A percentile compares a stretch with the other conserved stretches of the same genome.
phyloP scores from a whole-genome alignment of 805 yeast species.

The Blastobotrys mokoenaii region DNA sequence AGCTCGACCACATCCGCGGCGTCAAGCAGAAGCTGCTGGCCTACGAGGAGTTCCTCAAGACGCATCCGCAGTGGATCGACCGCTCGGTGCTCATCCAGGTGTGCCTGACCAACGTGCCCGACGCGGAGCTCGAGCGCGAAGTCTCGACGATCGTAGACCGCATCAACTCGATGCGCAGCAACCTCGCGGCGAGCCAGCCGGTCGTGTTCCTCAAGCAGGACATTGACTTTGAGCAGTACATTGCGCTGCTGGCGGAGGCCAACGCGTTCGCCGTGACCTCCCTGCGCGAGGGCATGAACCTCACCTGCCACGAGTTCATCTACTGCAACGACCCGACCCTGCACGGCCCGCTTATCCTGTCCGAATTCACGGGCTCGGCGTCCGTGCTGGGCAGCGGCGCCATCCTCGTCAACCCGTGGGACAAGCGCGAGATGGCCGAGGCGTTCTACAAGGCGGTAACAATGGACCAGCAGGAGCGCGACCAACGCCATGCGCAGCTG shows the following conservation, averaged over 20 bases:
- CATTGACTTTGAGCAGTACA: constrained; percentile 78
- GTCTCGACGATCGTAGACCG: constrained; percentile 72
- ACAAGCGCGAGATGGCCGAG: constrained; percentile 55
- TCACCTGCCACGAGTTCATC: constrained; percentile 91
- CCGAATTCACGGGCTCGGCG: constrained; percentile 95
- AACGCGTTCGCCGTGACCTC: constrained; percentile 83
- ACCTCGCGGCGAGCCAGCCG: constrained; percentile 65
- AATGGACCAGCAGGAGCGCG: constrained; percentile 53
- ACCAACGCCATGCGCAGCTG: constrained; percentile 53
- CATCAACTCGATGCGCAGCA: constrained; percentile 71
- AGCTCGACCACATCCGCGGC: constrained; percentile 81
- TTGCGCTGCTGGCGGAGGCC: constrained; percentile 80
- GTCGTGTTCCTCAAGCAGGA: constrained; percentile 85
- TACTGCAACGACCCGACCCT: constrained; percentile 38
- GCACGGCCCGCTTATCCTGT: constrained; percentile 76
- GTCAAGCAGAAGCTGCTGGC: constrained; percentile 81
- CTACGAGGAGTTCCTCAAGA: constrained; percentile 65
- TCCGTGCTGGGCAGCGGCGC: constrained; percentile 57
- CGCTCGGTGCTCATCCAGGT: constrained; percentile 75
- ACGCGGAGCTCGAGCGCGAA: constrained; percentile 62
- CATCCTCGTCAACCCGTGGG: constrained; percentile 90
- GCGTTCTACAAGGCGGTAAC: constrained; percentile 56
- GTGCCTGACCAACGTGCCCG: constrained; percentile 48
- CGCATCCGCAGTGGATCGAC: constrained; percentile 63
- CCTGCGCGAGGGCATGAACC: constrained; percentile 92